A percentile compares a stretch with the other conserved stretches of the same genome.
Evolutionary conservation across 2,329 filamentous ascomycete genomes (phyloP).

Genomic region (Plenodomus tracheiphilus): DNA sequence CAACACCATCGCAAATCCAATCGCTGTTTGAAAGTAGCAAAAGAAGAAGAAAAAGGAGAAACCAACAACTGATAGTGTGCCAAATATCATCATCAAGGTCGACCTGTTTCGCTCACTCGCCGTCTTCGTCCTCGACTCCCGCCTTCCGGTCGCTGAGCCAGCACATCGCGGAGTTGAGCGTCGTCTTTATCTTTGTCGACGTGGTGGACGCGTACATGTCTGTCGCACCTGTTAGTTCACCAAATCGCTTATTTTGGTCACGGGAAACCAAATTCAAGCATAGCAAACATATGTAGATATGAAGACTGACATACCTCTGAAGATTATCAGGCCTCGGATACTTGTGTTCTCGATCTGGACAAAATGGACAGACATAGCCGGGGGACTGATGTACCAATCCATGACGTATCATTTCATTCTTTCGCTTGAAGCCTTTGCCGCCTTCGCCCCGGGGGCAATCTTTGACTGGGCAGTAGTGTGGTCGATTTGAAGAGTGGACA

Average conservation of each 20-base stretch:
- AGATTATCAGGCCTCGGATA: constrained; percentile 96
- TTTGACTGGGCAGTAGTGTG: constrained; percentile 64
- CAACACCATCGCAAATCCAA: too few species aligned
- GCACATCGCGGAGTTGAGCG: constrained; percentile 75
- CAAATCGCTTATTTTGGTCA: too few species aligned
- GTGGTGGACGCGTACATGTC: constrained; percentile 92
- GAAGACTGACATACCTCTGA: constrained; percentile 82
- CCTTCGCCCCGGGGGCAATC: constrained; percentile 62
- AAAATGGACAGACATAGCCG: constrained; percentile 95
- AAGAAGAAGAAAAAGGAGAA: too few species aligned
- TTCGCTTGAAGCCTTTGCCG: constrained; percentile 70
- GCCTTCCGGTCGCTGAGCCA: constrained; percentile 83
- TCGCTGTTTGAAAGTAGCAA: too few species aligned
- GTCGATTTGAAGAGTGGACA: constrained; percentile 65
- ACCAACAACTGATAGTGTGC: too few species aligned
- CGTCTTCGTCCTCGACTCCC: constrained; percentile 78
- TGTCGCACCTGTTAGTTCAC: constrained; percentile 44
- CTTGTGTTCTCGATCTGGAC: constrained; percentile 87
- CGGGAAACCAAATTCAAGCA: too few species aligned
- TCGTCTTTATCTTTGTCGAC: constrained; percentile 89
- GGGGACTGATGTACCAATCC: constrained; percentile 92
- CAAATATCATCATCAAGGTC: neutral
- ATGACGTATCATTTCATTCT: constrained; percentile 73
- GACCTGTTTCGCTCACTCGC: constrained; percentile 51
- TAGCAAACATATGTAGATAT: too few species aligned